These are phyloP conservation scores for Suillus placidus DNA, from an alignment of 768 basidiomycete genomes.

Conservation along the genomic window DNA sequence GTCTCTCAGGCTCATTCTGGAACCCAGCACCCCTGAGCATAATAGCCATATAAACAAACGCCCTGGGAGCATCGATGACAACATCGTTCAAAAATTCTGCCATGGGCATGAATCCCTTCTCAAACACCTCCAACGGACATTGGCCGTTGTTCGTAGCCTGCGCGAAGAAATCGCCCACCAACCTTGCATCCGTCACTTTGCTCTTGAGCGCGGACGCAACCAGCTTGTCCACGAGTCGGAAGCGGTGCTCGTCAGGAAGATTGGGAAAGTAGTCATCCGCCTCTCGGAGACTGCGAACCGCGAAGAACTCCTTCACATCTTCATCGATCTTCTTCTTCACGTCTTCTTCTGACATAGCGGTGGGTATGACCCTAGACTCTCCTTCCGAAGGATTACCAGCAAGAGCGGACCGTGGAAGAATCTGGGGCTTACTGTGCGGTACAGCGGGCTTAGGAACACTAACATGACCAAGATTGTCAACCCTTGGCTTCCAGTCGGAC, in stretches of 20 bases:
- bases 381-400: constrained; percentile 52
- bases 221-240: constrained; percentile 73
- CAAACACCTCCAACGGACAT: constrained; percentile 62
- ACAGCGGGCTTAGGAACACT: constrained; percentile 47
- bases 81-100: constrained; percentile 87
- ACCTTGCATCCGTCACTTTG: constrained; percentile 77
- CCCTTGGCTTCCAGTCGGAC: constrained; percentile 51
- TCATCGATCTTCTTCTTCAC: constrained; percentile 78
- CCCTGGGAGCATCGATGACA: constrained; percentile 88
- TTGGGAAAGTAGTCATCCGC: constrained; percentile 84
- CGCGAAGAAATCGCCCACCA: constrained; percentile 77
- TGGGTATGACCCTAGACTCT: constrained; percentile 44
- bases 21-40: constrained; percentile 74
- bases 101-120: constrained; percentile 69
- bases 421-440: constrained; percentile 71
- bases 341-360: constrained; percentile 63
- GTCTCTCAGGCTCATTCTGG: constrained; percentile 56
- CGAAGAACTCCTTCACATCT: constrained; percentile 86
- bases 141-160: constrained; percentile 62
- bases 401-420: constrained; percentile 80
- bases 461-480: constrained; percentile 46
- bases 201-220: constrained; percentile 74
- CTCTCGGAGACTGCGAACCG: constrained; percentile 81
- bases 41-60: constrained; percentile 71
- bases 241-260: constrained; percentile 66